Base-by-base conservation (phyloP, 306 rosid genomes). In the Pterocarpus santalinus region DNA sequence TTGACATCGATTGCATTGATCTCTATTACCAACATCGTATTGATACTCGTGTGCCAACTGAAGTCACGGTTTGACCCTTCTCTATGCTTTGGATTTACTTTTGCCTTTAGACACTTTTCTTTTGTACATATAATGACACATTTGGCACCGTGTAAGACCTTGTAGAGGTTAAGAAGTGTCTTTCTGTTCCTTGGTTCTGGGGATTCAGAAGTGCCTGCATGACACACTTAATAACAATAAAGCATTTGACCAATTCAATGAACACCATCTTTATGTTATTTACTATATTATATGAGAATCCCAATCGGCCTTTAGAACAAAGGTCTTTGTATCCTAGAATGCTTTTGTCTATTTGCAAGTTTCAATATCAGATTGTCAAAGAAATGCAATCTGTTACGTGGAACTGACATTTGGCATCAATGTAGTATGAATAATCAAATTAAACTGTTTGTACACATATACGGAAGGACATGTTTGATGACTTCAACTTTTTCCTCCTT, bases 1-100 rank as follows among this genome's bases (percentile, higher is more conserved):
- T 22, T 22, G 28, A 22, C 28, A 22, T 22, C 28, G 28, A 22
- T 72, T 88, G 46, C 57, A 83, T 94, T 16, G 94, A 94, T 82
- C 98, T 94, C 72, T 94, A 94, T 80, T 94, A 90, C 81, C 91
- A 86, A 69, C 95, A 89, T 68, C 89, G 95, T 14, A 22, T 89
- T 35, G 98, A 94, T 67, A 85, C 83, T 55, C 89, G 87, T 53
- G 57, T 92, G 39, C 95, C 98, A 4, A 85, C 91, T 64, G 97
- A 94, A 90, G 77, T 90, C 92, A 90, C 97, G 87, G 98, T 81
- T 43, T 0, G 72, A 32, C 47, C 12, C 60, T n/a, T 46, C 33
- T 60, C 8, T 75, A 13, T 60, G 79, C 57, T 55, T 11, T 70
- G 11, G 4, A 15, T 0, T 51, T 39, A 39, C 7, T 39, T 39